phyloP scores from a whole-genome alignment of 257 asterid species.

The Solanum tarapatanum region DNA sequence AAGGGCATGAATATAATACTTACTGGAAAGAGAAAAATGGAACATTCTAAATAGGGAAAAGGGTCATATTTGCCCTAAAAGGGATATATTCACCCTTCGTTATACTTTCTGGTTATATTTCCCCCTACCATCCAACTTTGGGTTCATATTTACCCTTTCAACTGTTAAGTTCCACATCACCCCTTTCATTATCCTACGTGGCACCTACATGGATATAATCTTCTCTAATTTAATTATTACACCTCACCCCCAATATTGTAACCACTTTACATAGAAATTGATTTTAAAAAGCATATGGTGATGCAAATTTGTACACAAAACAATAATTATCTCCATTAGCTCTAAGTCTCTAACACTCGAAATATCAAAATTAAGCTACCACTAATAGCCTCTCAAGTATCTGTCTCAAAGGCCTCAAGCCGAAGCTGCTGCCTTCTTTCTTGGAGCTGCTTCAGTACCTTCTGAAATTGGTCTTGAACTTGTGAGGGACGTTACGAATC shows the following conservation, averaged over 20 bases:
- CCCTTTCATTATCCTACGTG: background rate
- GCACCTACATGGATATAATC: background rate
- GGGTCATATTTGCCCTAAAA: background rate
- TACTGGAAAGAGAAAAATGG: background rate
- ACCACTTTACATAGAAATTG: background rate
- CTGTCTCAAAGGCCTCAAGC: slow-evolving; percentile 17
- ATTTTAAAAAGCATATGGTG: background rate
- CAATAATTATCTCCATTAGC: background rate
- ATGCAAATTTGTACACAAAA: background rate
- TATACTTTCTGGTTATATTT: background rate
- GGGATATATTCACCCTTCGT: background rate
- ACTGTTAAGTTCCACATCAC: background rate
- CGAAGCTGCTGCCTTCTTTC: slow-evolving; percentile 59
- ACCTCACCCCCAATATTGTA: background rate
- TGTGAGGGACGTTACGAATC: slow-evolving; percentile 50
- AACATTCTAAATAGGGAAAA: background rate
- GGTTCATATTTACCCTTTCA: background rate
- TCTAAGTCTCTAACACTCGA: background rate
- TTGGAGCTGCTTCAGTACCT: slow-evolving; percentile 74
- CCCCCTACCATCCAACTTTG: background rate
- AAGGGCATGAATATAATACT: background rate
- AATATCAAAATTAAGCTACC: slow-evolving; percentile 5
- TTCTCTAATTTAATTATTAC: background rate
- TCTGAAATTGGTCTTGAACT: slow-evolving; percentile 76
- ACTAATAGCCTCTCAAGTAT: slow-evolving; percentile 1